These are phyloP conservation scores for Durotheca rogersii DNA, from an alignment of 495 filamentous ascomycete genomes.

Conservation along the genomic window DNA sequence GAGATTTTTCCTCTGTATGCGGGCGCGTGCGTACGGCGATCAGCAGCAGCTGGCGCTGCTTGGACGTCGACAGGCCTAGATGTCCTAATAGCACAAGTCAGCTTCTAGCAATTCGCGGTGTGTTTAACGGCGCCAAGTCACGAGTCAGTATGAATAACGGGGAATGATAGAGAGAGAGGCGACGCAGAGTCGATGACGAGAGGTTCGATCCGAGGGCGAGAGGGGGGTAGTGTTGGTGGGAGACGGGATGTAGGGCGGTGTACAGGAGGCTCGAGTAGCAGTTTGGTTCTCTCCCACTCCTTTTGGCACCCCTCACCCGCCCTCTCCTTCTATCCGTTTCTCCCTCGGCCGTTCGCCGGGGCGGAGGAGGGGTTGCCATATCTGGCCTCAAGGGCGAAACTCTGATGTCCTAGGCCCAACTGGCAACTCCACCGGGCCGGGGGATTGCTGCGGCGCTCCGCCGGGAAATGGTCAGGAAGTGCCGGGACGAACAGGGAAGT, in stretches of 20 bases:
- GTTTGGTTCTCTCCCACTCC: background rate
- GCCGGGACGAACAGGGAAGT: conserved; percentile 2
- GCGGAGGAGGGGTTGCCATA: conserved; percentile 17
- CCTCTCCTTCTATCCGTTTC: background rate
- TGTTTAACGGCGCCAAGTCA: conserved; percentile 19
- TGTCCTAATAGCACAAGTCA: conserved; percentile 19
- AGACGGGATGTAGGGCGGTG: conserved; percentile 26
- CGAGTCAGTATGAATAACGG: conserved; percentile 9
- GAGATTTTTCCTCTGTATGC: too few relatives aligned
- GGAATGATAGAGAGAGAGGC: conserved; percentile 22
- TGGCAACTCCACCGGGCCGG: too few relatives aligned
- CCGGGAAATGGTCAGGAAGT: conserved; percentile 6
- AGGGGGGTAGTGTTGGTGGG: conserved; percentile 22
- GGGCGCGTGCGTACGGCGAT: conserved; percentile 23
- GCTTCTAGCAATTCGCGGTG: conserved; percentile 13
- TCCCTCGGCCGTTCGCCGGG: too few relatives aligned
- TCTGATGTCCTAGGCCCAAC: conserved; percentile 11
- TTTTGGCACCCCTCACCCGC: too few relatives aligned
- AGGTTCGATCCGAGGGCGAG: conserved; percentile 7
- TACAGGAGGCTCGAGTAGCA: conserved; percentile 11
- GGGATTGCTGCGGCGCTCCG: conserved; percentile 4
- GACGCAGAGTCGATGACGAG: too few relatives aligned
- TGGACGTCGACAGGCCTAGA: conserved; percentile 29
- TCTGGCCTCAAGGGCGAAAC: conserved; percentile 19
- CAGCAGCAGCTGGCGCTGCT: conserved; percentile 31